Evolutionary conservation across 2,329 filamentous ascomycete genomes (phyloP).

Genomic region (Emmonsiellopsis sp.): DNA sequence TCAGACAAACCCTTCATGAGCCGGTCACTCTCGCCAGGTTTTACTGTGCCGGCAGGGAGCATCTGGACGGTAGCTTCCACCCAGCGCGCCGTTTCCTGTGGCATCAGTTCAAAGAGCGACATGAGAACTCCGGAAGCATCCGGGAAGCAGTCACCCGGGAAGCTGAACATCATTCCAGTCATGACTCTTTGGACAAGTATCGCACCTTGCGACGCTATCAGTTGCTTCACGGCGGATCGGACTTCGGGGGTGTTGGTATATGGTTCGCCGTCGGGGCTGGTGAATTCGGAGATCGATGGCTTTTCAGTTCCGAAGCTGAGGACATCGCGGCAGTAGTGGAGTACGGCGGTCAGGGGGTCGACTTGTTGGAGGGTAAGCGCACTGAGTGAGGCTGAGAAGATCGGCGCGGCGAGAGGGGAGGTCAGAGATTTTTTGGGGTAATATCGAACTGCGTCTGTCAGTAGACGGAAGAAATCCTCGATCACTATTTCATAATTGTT

Average conservation of each 20-base stretch:
- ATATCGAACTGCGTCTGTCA: conserved; percentile 85
- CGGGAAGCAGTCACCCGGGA: conserved; percentile 89
- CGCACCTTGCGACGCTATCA: conserved; percentile 63
- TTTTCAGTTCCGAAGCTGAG: conserved; percentile 79
- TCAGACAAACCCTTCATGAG: conserved; percentile 74
- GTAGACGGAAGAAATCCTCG: conserved; percentile 91
- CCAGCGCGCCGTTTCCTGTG: conserved; percentile 70
- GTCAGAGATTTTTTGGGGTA: conserved; percentile 77
- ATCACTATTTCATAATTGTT: conserved; percentile 48
- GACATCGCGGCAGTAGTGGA: conserved; percentile 88
- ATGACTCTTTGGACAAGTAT: conserved; percentile 77
- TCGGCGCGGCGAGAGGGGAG: conserved; percentile 67
- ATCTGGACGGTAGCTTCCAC: conserved; percentile 74
- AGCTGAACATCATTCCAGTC: conserved; percentile 98
- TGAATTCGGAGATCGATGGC: conserved; percentile 44
- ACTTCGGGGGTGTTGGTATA: conserved; percentile 59
- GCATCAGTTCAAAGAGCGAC: conserved; percentile 77
- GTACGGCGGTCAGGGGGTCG: conserved; percentile 78
- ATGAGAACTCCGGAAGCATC: conserved; percentile 91
- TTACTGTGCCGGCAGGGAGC: conserved; percentile 73
- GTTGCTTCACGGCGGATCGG: conserved; percentile 60
- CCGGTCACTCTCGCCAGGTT: conserved; percentile 67
- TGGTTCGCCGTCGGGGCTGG: conserved; percentile 52
- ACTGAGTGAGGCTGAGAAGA: conserved; percentile 79
- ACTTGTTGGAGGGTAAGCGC: conserved; percentile 82